Percentiles rank a stretch among this genome's conserved stretches.
Conservation (phyloP, 2,329 filamentous ascomycete genomes). For the Pyrenophora graminea region DNA sequence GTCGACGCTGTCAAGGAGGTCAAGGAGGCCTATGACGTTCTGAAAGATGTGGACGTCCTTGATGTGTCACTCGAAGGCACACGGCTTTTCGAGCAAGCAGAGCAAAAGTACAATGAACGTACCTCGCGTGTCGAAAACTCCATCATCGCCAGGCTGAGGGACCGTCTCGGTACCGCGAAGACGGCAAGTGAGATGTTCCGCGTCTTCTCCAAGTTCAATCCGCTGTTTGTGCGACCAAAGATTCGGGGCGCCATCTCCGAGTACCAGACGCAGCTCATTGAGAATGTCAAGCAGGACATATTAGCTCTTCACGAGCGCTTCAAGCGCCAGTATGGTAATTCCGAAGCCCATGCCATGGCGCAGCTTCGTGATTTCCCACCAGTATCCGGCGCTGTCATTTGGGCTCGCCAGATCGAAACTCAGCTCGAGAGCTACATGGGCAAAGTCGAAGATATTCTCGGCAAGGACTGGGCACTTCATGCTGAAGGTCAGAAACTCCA, state of each 20-base stretch:
- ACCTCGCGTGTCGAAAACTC: constrained; percentile 98
- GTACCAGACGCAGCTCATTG: constrained; percentile 97
- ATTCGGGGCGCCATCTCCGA: constrained; percentile 97
- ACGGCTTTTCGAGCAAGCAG: constrained; percentile 87
- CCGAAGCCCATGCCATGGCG: constrained; percentile 97
- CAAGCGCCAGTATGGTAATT: constrained; percentile 98
- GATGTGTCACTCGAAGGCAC: constrained; percentile 91
- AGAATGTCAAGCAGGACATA: constrained; percentile 97
- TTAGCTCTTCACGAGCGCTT: constrained; percentile 91
- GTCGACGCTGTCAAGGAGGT: constrained; percentile 98
- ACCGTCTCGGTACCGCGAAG: constrained; percentile 92
- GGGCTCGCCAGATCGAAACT: constrained; percentile 94
- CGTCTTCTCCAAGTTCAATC: constrained; percentile 99
- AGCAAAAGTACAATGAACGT: constrained; percentile 95
- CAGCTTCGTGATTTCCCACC: constrained; percentile 94
- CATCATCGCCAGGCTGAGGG: constrained; percentile 90
- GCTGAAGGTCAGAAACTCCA: constrained; percentile 93
- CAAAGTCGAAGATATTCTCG: constrained; percentile 97
- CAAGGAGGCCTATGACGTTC: constrained; percentile 86
- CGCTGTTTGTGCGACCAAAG: constrained; percentile 97
- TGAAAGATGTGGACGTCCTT: constrained; percentile 93
- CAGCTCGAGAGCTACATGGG: constrained; percentile 97
- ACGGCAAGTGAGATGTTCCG: constrained; percentile 99
- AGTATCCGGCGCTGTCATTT: constrained; percentile 95
- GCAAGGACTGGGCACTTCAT: constrained; percentile 91